phyloP scores from a whole-genome alignment of 768 basidiomycete genomes.

The Tulasnella sp. region DNA sequence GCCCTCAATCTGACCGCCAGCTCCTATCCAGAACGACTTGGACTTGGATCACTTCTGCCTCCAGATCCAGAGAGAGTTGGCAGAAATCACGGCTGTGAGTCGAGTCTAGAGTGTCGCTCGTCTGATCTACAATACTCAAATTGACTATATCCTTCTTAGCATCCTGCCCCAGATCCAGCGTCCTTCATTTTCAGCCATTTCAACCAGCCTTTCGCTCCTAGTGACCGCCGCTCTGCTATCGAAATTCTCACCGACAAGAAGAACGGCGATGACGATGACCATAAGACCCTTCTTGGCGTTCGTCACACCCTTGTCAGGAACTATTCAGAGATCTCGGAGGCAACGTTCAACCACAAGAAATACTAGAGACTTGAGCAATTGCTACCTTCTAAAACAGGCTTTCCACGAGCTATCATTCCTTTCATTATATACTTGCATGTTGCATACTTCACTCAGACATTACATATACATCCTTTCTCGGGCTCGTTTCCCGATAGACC shows the following conservation, averaged over 20 bases:
- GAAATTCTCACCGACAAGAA: conserved; percentile 41
- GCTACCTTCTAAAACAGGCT: too few species aligned
- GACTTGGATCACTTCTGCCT: conserved; percentile 58
- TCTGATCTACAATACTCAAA: not conserved
- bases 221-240: conserved; percentile 49
- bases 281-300: conserved; percentile 30
- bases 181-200: conserved; percentile 46
- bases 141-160: conserved; percentile 31
- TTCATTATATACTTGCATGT: too few species aligned
- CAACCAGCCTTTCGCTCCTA: conserved; percentile 67
- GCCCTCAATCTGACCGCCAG: not conserved
- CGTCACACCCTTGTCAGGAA: conserved; percentile 31
- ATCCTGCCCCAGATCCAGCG: conserved; percentile 47
- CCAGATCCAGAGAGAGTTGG: conserved; percentile 56
- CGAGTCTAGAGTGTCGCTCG: conserved; percentile 25
- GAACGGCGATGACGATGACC: conserved; percentile 30
- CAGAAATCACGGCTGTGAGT: conserved; percentile 59
- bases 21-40: conserved; percentile 19
- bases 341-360: too few species aligned
- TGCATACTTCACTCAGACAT: too few species aligned
- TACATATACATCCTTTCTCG: too few species aligned
- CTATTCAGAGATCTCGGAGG: too few species aligned
- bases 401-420: too few species aligned
- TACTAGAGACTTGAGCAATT: too few species aligned
- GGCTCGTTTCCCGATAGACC: too few species aligned